phyloP scores from a whole-genome alignment of 1,284 basidiomycete species.

The Moesziomyces sp. region DNA sequence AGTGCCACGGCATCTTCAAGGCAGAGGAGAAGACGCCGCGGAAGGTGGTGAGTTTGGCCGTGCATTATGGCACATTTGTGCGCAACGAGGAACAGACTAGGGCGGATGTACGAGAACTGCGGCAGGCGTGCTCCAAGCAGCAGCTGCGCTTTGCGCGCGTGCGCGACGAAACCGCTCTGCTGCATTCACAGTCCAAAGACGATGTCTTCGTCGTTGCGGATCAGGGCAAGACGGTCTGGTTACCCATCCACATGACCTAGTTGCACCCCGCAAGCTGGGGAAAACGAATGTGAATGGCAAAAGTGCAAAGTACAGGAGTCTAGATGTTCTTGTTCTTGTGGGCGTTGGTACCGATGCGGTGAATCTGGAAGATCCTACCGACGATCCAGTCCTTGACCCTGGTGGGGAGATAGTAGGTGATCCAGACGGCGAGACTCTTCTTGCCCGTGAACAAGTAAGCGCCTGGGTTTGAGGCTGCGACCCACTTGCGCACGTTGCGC shows the following conservation, averaged over 20 bases:
- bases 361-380: constrained; percentile 39
- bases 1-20: constrained; percentile 29
- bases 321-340: constrained; percentile 45
- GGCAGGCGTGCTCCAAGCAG: constrained; percentile 36
- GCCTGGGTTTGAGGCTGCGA: constrained; percentile 19
- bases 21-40: constrained; percentile 6
- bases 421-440: constrained; percentile 36
- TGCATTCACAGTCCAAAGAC: neutral
- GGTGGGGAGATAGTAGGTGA: constrained; percentile 50
- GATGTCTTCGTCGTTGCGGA: constrained; percentile 54
- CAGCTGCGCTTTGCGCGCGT: constrained; percentile 24
- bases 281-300: neutral
- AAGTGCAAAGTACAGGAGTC: neutral
- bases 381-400: constrained; percentile 47
- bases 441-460: constrained; percentile 55
- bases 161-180: constrained; percentile 11
- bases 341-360: constrained; percentile 28
- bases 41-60: constrained; percentile 33
- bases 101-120: constrained; percentile 49
- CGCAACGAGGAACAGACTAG: constrained; percentile 50
- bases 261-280: no score
- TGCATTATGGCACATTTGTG: constrained; percentile 58
- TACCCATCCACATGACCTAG: constrained; percentile 25
- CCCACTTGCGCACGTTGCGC: constrained; percentile 26
- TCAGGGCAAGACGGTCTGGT: constrained; percentile 56